These are phyloP conservation scores for Phytophthora crassamura DNA, from an alignment of 352 stramenopile species.

Conservation along the genomic window DNA sequence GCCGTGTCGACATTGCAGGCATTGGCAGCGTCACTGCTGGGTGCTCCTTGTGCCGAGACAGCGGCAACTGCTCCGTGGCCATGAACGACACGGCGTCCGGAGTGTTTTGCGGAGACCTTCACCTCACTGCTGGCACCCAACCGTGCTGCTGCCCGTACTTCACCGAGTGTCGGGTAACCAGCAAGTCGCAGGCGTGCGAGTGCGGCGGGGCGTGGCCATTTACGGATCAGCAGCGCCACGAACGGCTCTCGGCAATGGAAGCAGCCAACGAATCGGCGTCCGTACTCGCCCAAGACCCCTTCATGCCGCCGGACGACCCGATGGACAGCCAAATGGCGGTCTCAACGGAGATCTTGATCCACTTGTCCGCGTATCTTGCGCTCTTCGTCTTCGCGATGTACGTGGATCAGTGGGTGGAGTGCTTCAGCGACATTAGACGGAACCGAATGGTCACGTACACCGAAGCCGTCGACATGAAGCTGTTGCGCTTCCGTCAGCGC, in stretches of 20 bases:
- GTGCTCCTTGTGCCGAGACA: conserved; percentile 63
- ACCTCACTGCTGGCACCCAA: conserved; percentile 32
- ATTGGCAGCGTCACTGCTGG: conserved; percentile 38
- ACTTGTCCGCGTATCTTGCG: conserved; percentile 45
- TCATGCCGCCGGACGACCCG: background rate
- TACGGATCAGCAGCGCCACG: conserved; percentile 16
- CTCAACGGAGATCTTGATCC: conserved; percentile 46
- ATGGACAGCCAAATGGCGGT: conserved; percentile 37
- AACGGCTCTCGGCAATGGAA: conserved; percentile 28
- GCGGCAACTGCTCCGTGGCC: conserved; percentile 71
- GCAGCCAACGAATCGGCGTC: conserved; percentile 18
- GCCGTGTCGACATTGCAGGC: conserved; percentile 1
- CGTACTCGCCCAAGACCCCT: conserved; percentile 4
- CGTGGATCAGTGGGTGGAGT: conserved; percentile 50
- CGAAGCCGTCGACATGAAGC: conserved; percentile 24
- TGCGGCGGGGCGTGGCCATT: conserved; percentile 48
- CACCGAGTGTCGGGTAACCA: conserved; percentile 71
- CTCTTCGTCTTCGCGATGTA: conserved; percentile 47
- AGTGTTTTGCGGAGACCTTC: conserved; percentile 76
- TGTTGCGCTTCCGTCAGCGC: conserved; percentile 36
- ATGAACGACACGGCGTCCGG: conserved; percentile 55
- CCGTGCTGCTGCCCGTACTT: conserved; percentile 77
- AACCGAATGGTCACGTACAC: conserved; percentile 45
- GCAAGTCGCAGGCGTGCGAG: conserved; percentile 53
- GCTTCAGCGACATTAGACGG: conserved; percentile 43